Percentiles rank a stretch among this genome's conserved stretches.
These are phyloP conservation scores for Saturnispora galanensis DNA, from an alignment of 805 yeast species.

Conservation along the genomic window DNA sequence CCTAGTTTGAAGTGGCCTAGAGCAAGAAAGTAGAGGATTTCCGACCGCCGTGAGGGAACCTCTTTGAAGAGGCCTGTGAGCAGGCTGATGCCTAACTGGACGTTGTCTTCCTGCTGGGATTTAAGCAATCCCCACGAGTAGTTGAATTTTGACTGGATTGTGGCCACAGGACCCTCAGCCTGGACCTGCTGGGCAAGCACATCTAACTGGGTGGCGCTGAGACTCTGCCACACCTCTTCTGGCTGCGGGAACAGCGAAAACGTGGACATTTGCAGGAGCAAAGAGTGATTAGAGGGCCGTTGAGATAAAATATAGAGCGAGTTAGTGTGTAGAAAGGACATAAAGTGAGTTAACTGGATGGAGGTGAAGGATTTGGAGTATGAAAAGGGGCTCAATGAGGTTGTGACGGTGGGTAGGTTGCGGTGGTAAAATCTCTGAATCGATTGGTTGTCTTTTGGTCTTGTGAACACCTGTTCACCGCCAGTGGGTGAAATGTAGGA, in stretches of 20 bases:
- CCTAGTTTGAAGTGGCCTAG: constrained; percentile 84
- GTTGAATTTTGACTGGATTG: constrained; percentile 81
- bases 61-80: constrained; percentile 63
- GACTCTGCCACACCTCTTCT: constrained; percentile 33
- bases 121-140: constrained; percentile 95
- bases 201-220: constrained; percentile 65
- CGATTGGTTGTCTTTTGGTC: no score
- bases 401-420: no score
- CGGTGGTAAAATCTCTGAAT: no score
- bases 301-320: no score
- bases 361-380: no score
- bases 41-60: constrained; percentile 77
- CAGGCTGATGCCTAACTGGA: constrained; percentile 69
- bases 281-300: background rate
- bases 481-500: no score
- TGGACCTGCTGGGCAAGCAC: constrained; percentile 69
- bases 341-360: no score
- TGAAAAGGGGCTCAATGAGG: no score
- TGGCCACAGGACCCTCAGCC: constrained; percentile 69
- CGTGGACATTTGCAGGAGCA: constrained; percentile 1
- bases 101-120: constrained; percentile 51
- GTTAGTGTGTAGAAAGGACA: no score
- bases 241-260: constrained; percentile 19
- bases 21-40: constrained; percentile 78
- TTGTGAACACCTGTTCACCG: no score